A percentile compares a stretch with the other conserved stretches of the same genome.
Evolutionary conservation across 352 stramenopile species (phyloP).

Genomic region (Phytophthora fragariae): DNA sequence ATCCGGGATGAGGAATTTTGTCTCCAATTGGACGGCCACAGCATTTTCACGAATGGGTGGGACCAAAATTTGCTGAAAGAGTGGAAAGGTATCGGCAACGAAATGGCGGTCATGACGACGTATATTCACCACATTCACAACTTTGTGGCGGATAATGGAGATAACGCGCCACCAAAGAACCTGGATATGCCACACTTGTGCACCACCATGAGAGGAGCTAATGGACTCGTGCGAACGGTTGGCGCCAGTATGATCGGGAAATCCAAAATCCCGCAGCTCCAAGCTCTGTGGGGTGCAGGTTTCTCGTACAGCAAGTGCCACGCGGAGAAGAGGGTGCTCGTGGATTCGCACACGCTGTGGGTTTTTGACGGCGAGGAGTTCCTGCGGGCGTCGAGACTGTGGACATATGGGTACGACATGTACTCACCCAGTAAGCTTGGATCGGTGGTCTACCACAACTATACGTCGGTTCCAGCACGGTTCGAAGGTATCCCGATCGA

Average conservation of each 20-base stretch:
- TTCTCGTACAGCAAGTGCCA: constrained; percentile 84
- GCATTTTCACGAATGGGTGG: constrained; percentile 86
- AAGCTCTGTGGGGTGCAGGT: constrained; percentile 71
- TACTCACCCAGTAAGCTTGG: constrained; percentile 63
- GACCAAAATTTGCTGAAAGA: constrained; percentile 72
- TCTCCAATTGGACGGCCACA: constrained; percentile 83
- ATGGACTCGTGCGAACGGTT: constrained; percentile 70
- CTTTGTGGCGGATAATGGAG: constrained; percentile 74
- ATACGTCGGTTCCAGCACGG: constrained; percentile 63
- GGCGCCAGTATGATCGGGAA: constrained; percentile 79
- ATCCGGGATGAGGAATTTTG: constrained; percentile 80
- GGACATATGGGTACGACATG: constrained; percentile 71
- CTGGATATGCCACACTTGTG: constrained; percentile 76
- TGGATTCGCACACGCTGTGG: constrained; percentile 79
- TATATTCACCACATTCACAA: constrained; percentile 86
- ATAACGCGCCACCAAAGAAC: constrained; percentile 63
- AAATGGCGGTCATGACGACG: constrained; percentile 84
- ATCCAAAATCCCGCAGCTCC: constrained; percentile 74
- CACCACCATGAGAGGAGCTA: constrained; percentile 67
- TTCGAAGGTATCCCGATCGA: constrained; percentile 62
- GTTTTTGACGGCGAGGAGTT: constrained; percentile 76
- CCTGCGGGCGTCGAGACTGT: constrained; percentile 60
- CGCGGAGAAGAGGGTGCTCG: constrained; percentile 63
- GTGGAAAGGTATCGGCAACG: constrained; percentile 73
- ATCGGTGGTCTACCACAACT: constrained; percentile 74